Evolutionary conservation across 2,329 filamentous ascomycete species (phyloP).

Genomic region (Ilyonectria robusta): DNA sequence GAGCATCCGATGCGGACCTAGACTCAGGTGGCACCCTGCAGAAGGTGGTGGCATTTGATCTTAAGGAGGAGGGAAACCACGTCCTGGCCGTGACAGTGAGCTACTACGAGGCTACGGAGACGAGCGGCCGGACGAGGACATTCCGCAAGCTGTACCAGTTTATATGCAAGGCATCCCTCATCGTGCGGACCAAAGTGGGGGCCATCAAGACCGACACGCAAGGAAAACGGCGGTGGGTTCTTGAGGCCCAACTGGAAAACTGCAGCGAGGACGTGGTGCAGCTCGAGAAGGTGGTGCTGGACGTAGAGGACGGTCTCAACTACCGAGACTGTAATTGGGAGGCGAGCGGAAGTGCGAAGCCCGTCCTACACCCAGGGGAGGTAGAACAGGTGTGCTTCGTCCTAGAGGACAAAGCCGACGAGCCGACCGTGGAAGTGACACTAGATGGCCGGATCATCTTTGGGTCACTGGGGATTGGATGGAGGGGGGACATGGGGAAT

Average conservation of each 20-base stretch:
- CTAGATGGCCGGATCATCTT: slow-evolving; percentile 75
- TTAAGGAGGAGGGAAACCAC: slow-evolving; percentile 95
- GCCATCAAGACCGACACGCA: slow-evolving; percentile 60
- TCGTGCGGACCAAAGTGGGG: slow-evolving; percentile 91
- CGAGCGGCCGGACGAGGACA: slow-evolving; percentile 80
- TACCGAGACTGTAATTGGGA: slow-evolving; percentile 73
- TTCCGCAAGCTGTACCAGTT: slow-evolving; percentile 98
- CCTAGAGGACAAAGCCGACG: slow-evolving; percentile 59
- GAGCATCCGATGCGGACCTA: slow-evolving; percentile 61
- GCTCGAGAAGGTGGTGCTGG: slow-evolving; percentile 76
- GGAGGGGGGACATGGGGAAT: slow-evolving; percentile 92
- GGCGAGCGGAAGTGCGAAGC: slow-evolving; percentile 58
- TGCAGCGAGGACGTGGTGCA: slow-evolving; percentile 87
- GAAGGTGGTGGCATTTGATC: slow-evolving; percentile 85
- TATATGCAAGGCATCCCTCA: slow-evolving; percentile 89
- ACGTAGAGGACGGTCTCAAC: slow-evolving; percentile 65
- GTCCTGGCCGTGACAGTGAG: slow-evolving; percentile 93
- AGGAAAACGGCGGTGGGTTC: slow-evolving; percentile 70
- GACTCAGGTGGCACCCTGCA: slow-evolving; percentile 79
- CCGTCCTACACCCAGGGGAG: slow-evolving; percentile 73
- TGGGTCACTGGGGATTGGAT: slow-evolving; percentile 87
- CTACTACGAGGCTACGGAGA: slow-evolving; percentile 89
- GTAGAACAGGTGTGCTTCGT: slow-evolving; percentile 77
- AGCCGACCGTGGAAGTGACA: slow-evolving; percentile 60
- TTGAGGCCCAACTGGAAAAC: slow-evolving; percentile 97